Base-by-base conservation (phyloP, 2,329 filamentous ascomycete species). In the Chaetomium globosum region DNA sequence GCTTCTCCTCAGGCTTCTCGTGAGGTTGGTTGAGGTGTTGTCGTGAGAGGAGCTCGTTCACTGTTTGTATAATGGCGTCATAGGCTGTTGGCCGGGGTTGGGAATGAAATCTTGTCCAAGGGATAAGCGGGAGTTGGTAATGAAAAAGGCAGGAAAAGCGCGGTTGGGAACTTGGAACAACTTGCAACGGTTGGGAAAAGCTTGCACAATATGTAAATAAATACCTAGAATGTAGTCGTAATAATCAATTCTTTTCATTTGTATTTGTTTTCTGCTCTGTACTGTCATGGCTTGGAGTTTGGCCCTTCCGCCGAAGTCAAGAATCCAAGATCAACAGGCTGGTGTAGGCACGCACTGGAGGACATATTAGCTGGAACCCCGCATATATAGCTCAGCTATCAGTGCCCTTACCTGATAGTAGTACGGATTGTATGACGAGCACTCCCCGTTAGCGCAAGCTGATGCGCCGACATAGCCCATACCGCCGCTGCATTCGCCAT, bases 371-470 rank as follows among this genome's bases (percentile, higher is more conserved):
- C 6, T 9, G 9, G 9, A 26, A 12, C 12, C 39, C 26, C 16
- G 16, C 52, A 55, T n/a, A 55, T n/a, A 39, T 9, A 23, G 4
- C n/a, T 2, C 26, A 10, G 54, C 10, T 26, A 4, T 4, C 26
- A 26, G 26, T 26, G 21, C 4, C 33, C 59, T 36, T 59, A 66
- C 66, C 63, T 68, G 66, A 30, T 59, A 31, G 19, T 66, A 69
- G 13, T 58, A 66, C 5, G 56, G 49, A n/a, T 68, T 69, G 56
- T 66, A 65, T 2, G 51, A 46, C 7, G 61, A 61, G 61, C 67
- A 69, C 13, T 10, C 49, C 9, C 67, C 67, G 5, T 46, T 48
- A 5, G 52, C 49, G 31, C 66, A 69, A 28, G 19, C 26, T 10
- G 55, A 56, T 21, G 59, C 53, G 5, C 67, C 67, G 23, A 10